Base-by-base conservation (phyloP, 2,329 filamentous ascomycete genomes). In the Leptographium wingfieldii region DNA sequence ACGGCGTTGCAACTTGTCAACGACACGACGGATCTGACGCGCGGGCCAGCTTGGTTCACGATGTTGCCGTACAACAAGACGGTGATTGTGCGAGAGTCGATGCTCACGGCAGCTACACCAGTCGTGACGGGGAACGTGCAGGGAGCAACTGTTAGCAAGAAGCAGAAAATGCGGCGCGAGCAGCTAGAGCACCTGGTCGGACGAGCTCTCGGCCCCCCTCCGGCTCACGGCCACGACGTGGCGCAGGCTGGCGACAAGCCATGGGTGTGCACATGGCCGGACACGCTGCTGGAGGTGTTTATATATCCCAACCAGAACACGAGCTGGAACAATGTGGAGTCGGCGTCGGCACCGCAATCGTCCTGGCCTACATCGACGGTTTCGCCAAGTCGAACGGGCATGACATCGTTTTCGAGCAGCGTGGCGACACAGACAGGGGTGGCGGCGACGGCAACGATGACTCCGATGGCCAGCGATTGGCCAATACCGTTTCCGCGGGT, bases 211-310 rank as follows among this genome's bases (percentile, higher is more conserved):
- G 38, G 11, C n/a, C 29, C 14, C n/a, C 29, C 14, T 43, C 38
- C 60, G 63, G 71, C 73, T 56, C 71, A 74, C 60, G 69, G 72
- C 14, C 77, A 75, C 59, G 69, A 69, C 0, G 59, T 74, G 22
- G 73, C 73, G 1, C 67, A 73, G 61, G 68, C 69, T 0, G 81
- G 80, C 2, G 80, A 83, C 55, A 77, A 71, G 60, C 77, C 78
- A 1, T 84, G 81, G 81, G 73, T 84, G 27, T 84, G 81, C 66
- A 77, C 73, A 2, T 84, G 81, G 81, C 78, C 80, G 2, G 72
- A 76, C 33, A 82, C 80, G 0, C 72, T 75, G 3, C 71, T 84
- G 5, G 80, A 84, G 57, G 69, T 82, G 3, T 82, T 82, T 64
- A 79, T 84, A 49, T 84, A 82, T 63, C 74, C 80, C 1, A 70